Evolutionary conservation across 345 rosid species (phyloP).

Genomic region (Microthlaspi erraticum): DNA sequence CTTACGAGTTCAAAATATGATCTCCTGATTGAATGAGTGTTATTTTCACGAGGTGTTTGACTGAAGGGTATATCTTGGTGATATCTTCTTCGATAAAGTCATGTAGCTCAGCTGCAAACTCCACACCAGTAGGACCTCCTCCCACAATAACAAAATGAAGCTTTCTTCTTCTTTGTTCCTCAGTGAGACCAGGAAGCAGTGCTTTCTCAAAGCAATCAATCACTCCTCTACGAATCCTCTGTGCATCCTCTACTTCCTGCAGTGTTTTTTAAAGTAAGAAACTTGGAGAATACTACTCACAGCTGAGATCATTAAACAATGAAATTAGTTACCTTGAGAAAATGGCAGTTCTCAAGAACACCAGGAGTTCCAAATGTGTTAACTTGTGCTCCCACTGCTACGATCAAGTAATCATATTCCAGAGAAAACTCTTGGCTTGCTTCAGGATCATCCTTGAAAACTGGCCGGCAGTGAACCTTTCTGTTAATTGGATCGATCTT

Average conservation of each 20-base stretch:
- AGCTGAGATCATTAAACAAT: neutral
- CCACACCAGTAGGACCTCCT: conserved; percentile 99
- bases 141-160: conserved; percentile 97
- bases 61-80: conserved; percentile 65
- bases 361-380: conserved; percentile 96
- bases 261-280: neutral
- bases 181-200: conserved; percentile 77
- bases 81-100: conserved; percentile 84
- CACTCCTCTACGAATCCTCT: conserved; percentile 77
- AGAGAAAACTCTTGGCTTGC: conserved; percentile 66
- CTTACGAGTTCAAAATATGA: conserved; percentile 90
- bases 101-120: conserved; percentile 97
- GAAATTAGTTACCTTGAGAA: conserved; percentile 66
- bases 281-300: neutral
- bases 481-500: conserved; percentile 79
- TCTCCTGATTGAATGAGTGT: conserved; percentile 91
- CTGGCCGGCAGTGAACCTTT: conserved; percentile 62
- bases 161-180: conserved; percentile 72
- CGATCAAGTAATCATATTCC: conserved; percentile 84
- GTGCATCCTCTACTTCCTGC: conserved; percentile 98
- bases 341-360: conserved; percentile 92
- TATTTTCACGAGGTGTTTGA: conserved; percentile 77
- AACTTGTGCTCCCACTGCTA: conserved; percentile 91
- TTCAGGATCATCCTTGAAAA: conserved; percentile 56
- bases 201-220: conserved; percentile 94